Percentiles rank a stretch among this genome's conserved stretches.
These are phyloP conservation scores for Ogataea pilisensis DNA, from an alignment of 805 yeast genomes.

Conservation along the genomic window DNA sequence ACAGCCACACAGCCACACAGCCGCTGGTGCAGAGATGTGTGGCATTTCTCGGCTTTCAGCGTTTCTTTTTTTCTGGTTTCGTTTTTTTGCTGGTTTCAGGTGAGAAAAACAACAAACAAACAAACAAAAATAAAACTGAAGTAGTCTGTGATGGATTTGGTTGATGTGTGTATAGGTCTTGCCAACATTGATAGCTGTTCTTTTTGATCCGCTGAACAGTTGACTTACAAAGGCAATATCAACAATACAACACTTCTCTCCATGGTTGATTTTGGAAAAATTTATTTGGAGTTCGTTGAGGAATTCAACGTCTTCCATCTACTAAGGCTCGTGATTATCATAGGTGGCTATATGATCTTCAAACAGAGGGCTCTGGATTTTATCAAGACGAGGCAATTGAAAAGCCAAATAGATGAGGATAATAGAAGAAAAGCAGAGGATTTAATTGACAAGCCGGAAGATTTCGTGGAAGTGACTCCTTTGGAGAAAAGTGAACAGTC, in stretches of 20 bases:
- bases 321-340: constrained; percentile 44
- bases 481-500: constrained; percentile 37
- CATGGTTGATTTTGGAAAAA: constrained; percentile 28
- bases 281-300: constrained; percentile 35
- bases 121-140: too few species aligned
- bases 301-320: constrained; percentile 43
- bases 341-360: constrained; percentile 60
- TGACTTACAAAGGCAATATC: not conserved
- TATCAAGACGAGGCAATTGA: constrained; percentile 51
- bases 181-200: too few species aligned
- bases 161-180: too few species aligned
- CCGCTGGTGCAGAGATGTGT: too few species aligned
- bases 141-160: too few species aligned
- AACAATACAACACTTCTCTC: not conserved
- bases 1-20: too few species aligned
- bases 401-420: constrained; percentile 44
- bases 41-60: too few species aligned
- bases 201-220: too few species aligned
- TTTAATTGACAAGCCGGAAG: constrained; percentile 32
- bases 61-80: too few species aligned
- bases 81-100: too few species aligned
- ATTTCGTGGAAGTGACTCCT: constrained; percentile 21
- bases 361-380: constrained; percentile 55
- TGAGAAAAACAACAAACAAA: too few species aligned
- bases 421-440: constrained; percentile 36